phyloP scores from a whole-genome alignment of 768 basidiomycete species.

The Mycena sanguinolenta region DNA sequence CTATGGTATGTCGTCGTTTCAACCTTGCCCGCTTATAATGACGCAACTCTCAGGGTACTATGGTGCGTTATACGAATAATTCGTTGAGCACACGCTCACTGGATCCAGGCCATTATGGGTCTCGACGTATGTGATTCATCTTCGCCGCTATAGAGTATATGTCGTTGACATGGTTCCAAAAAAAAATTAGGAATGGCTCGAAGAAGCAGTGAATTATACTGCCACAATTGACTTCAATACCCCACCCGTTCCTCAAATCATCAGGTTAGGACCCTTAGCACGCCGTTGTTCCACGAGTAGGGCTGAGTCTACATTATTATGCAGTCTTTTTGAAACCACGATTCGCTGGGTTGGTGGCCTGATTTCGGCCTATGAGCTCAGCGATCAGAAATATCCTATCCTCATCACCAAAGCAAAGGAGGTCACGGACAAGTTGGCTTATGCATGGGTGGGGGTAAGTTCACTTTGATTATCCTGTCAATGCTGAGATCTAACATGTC shows the following conservation, averaged over 20 bases:
- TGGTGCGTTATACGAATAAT: slow-evolving; percentile 58
- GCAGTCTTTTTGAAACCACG: slow-evolving; percentile 80
- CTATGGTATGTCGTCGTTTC: slow-evolving; percentile 21
- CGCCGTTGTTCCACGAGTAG: no score
- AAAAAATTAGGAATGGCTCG: slow-evolving; percentile 69
- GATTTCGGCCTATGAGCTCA: slow-evolving; percentile 79
- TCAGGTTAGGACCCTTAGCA: no score
- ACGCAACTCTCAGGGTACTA: slow-evolving; percentile 54
- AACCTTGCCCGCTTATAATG: slow-evolving; percentile 34
- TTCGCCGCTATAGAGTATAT: no score
- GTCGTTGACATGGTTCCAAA: no score
- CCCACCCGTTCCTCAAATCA: slow-evolving; percentile 59
- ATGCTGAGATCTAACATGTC: no score
- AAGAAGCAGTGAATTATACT: slow-evolving; percentile 67
- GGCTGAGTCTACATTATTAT: background rate
- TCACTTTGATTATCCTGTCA: no score
- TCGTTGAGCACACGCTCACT: background rate
- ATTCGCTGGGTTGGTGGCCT: slow-evolving; percentile 81
- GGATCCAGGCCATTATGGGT: slow-evolving; percentile 61
- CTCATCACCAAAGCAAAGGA: slow-evolving; percentile 74
- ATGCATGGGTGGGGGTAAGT: slow-evolving; percentile 74
- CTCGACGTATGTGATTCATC: no score
- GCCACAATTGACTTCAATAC: slow-evolving; percentile 67
- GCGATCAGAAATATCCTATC: slow-evolving; percentile 59
- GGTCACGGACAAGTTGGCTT: slow-evolving; percentile 72